phyloP scores from a whole-genome alignment of 495 filamentous ascomycete genomes.

The Hypomontagnella monticulosa region DNA sequence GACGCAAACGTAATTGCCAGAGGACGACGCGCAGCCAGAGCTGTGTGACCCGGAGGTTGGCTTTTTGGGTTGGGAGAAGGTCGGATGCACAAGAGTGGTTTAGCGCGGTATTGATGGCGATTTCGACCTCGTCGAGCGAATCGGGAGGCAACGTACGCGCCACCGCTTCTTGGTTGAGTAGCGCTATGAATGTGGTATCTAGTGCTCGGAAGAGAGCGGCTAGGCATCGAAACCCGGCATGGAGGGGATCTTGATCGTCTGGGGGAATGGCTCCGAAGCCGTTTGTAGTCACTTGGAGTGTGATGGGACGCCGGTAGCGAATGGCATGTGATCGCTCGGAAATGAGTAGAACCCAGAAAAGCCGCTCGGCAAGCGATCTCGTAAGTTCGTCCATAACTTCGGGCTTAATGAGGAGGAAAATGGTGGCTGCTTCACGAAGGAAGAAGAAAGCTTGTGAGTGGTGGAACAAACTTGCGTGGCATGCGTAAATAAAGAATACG shows the following conservation, averaged over 20 bases:
- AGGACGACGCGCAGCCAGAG: constrained; percentile 79
- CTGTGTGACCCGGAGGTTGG: constrained; percentile 75
- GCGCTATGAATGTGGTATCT: constrained; percentile 69
- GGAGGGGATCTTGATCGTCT: constrained; percentile 55
- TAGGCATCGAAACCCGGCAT: constrained; percentile 68
- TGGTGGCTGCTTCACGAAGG: constrained; percentile 68
- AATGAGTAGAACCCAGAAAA: constrained; percentile 72
- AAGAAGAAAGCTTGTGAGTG: constrained; percentile 70
- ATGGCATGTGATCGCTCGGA: constrained; percentile 77
- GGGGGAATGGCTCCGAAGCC: constrained; percentile 18
- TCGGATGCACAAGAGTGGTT: constrained; percentile 59
- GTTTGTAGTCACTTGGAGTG: constrained; percentile 63
- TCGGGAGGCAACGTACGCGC: constrained; percentile 57
- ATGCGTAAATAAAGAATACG: constrained; percentile 77
- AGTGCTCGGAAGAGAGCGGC: constrained; percentile 72
- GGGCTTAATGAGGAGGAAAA: constrained; percentile 54
- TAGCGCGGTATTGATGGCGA: constrained; percentile 66
- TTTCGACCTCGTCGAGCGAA: constrained; percentile 65
- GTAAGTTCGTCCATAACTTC: constrained; percentile 53
- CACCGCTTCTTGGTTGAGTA: constrained; percentile 69
- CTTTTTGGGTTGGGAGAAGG: constrained; percentile 73
- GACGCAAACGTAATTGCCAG: constrained; percentile 67
- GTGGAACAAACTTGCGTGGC: constrained; percentile 71
- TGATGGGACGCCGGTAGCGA: constrained; percentile 73
- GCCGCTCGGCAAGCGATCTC: constrained; percentile 46